Evolutionary conservation across 192 early-diverging fungal genomes (phyloP), one percentile per base, ranked within the genome.

Genomic region (Rhizophagus clarus): DNA sequence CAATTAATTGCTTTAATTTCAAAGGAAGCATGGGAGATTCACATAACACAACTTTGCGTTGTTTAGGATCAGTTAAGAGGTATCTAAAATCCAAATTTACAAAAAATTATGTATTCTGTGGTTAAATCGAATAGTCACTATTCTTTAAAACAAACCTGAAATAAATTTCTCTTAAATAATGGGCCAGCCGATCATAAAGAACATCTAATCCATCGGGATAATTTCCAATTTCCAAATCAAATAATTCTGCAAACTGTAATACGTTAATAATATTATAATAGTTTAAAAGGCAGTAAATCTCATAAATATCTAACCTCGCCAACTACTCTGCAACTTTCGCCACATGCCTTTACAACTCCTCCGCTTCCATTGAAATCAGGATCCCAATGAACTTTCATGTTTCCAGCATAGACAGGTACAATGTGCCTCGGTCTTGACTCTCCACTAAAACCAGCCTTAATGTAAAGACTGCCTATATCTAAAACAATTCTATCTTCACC

Each of bases 391-490:
- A 80, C 68, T 37, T 79, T 79, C 77, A 79, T 79, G 24, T 79
- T 79, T 74, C 80, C 70, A 82, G 85, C 82, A 84, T 78, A 86
- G 45, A 92, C 85, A 34, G 90, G 83, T n/a, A 92, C 80, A 42
- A 86, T 85, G 82, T 93, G 89, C 34, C 95, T 85, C 8, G 96
- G 96, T 32, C 88, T 84, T 5, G 92, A 79, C 83, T 97, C 96
- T 28, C 94, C 94, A 4, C 93, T 94, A 84, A 96, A 94, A 0
- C 96, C 96, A 77, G 92, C 95, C 24, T 95, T 94, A 74, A 97
- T 86, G 72, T 92, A 93, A 40, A 89, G 85, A 1, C 93, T 91
- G 22, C 96, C 95, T 67, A 97, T 87, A 82, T 97, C 96, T 11
- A 97, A 88, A 11, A 97, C 92, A 28, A 97, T 90, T 8, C 93